Evolutionary conservation across 2,329 filamentous ascomycete species (phyloP), one percentile per base, ranked within the genome.

Genomic region (Aspergillus sp.): DNA sequence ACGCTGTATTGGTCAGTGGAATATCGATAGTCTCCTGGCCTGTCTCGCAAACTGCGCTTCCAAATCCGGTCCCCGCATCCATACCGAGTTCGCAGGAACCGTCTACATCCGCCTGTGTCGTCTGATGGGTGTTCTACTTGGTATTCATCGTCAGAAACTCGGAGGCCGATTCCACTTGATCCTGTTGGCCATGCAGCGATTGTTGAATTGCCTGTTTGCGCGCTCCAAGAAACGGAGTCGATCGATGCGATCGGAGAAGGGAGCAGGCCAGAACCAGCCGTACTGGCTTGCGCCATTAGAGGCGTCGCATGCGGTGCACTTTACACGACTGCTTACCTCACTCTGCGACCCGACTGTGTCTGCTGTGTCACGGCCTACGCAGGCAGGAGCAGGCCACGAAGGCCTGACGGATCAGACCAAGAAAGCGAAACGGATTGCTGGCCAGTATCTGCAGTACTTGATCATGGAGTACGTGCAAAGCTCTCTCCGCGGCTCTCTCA

Each of bases 291-390:
- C 56, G 8, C 57, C 57, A 5, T 65, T 73, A 27, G 59, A 62
- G 7, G 53, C 66, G 11, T 62, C 67, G 12, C 75, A 77, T 45
- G 75, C 74, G 2, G 61, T 67, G 1, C 67, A 73, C 33, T 79
- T 75, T 51, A 71, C 77, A 1, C 74, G 78, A 7, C 64, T 83
- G 7, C 69, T 84, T 19, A 75, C 75, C n/a, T 74, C 77, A 0
- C 72, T 84, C 40, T 81, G 78, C 65, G 78, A 80, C 42, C 81
- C 81, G 0, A 79, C 80, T 0, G 73, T 78, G 37, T 78, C 77
- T 0, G 73, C 77, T 2, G 74, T 80, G 5, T 66, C 73, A 10
- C 59, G 61, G 11, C 59, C 61, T 6, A 54, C 54, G 6, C 60
- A 62, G 27, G 47, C 54, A 5, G 57, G 59, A 4, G 51, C 57